Percentiles rank a stretch among this genome's conserved stretches.
Conservation (phyloP, 805 yeast species). For the Metschnikowia hibisci region DNA sequence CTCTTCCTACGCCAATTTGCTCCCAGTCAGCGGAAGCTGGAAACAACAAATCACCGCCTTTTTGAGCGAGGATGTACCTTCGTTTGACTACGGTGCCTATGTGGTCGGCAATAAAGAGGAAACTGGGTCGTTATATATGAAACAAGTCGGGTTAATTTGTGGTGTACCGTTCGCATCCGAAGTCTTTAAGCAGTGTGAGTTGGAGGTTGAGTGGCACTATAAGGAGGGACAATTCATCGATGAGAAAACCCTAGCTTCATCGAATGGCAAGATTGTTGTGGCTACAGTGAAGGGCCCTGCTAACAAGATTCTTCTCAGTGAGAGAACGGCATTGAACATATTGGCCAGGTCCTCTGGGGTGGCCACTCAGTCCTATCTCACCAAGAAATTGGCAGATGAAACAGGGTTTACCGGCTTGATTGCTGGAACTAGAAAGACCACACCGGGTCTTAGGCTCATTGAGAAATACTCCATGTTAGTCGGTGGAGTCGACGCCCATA, state of each 20-base stretch:
- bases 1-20: slow-evolving; percentile 43
- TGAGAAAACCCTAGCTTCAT: slow-evolving; percentile 41
- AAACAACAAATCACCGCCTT: slow-evolving; percentile 69
- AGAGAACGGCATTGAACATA: slow-evolving; percentile 79
- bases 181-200: slow-evolving; percentile 70
- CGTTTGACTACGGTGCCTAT: slow-evolving; percentile 90
- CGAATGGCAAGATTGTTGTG: slow-evolving; percentile 58
- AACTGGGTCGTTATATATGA: slow-evolving; percentile 76
- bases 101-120: slow-evolving; percentile 81
- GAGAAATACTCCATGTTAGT: slow-evolving; percentile 94
- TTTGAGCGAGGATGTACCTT: slow-evolving; percentile 85
- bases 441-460: slow-evolving; percentile 85
- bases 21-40: slow-evolving; percentile 82
- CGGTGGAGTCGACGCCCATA: slow-evolving; percentile 91
- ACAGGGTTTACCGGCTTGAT: slow-evolving; percentile 76
- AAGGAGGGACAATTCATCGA: slow-evolving; percentile 59
- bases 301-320: slow-evolving; percentile 73
- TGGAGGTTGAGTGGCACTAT: slow-evolving; percentile 67
- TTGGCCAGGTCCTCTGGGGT: slow-evolving; percentile 83
- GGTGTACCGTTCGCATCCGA: slow-evolving; percentile 91
- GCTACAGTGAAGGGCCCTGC: slow-evolving; percentile 82
- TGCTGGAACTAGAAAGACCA: slow-evolving; percentile 97
- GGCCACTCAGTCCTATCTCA: slow-evolving; percentile 66
- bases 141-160: slow-evolving; percentile 71
- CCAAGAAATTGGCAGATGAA: slow-evolving; percentile 58